Conservation (phyloP, 768 basidiomycete genomes). For the Lentinula edodes region DNA sequence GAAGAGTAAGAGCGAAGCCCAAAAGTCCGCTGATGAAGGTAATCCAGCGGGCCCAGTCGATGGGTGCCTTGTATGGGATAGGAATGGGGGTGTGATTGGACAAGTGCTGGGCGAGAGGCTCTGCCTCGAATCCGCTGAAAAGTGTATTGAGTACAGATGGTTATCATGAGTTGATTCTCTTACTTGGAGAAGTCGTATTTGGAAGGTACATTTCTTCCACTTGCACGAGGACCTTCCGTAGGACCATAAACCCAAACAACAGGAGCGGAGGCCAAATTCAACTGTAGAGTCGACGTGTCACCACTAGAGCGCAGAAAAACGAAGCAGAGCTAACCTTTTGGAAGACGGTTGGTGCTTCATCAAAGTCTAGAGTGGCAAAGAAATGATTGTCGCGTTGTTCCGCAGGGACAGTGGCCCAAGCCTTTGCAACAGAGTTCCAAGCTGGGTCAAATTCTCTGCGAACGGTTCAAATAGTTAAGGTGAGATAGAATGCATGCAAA, state of each 20-base stretch:
- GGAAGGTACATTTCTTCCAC: slow-evolving; percentile 50
- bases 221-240: slow-evolving; percentile 59
- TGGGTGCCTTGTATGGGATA: slow-evolving; percentile 79
- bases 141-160: not conserved
- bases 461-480: not conserved
- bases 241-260: slow-evolving; percentile 75
- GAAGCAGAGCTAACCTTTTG: slow-evolving; percentile 50
- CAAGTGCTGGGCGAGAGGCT: slow-evolving; percentile 69
- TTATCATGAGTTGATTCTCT: not conserved
- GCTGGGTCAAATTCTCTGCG: slow-evolving; percentile 80
- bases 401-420: slow-evolving; percentile 65
- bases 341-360: slow-evolving; percentile 69
- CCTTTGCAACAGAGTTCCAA: slow-evolving; percentile 74
- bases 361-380: slow-evolving; percentile 90
- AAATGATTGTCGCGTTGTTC: slow-evolving; percentile 77
- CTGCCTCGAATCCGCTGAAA: slow-evolving; percentile 77
- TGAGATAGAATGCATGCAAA: not conserved
- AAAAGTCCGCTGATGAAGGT: slow-evolving; percentile 41
- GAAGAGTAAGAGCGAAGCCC: slow-evolving; percentile 43
- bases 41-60: slow-evolving; percentile 59
- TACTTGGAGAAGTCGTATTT: slow-evolving; percentile 80
- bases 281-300: slow-evolving; percentile 33
- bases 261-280: slow-evolving; percentile 80
- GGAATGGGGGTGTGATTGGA: slow-evolving; percentile 69
- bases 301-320: not conserved